phyloP scores from a whole-genome alignment of 306 rosid species.

The Corylus americana region DNA sequence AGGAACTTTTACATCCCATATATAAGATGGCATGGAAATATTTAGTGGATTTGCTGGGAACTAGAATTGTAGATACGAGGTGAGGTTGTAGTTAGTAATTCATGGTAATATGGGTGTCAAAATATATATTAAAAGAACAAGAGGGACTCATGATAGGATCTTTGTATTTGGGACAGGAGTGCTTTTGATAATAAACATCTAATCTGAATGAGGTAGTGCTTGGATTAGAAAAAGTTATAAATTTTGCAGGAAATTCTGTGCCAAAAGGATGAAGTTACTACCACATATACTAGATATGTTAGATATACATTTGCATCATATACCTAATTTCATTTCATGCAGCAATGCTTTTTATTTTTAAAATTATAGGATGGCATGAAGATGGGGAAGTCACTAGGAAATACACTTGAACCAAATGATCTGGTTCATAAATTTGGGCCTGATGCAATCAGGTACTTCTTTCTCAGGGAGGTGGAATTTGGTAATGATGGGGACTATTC shows the following conservation, averaged over 20 bases:
- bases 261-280: not conserved
- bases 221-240: not conserved
- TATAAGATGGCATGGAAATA: not conserved
- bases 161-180: not conserved
- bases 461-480: slow-evolving; percentile 90
- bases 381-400: slow-evolving; percentile 96
- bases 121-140: not conserved
- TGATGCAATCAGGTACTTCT: slow-evolving; percentile 95
- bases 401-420: slow-evolving; percentile 95
- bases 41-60: not conserved
- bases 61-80: not conserved
- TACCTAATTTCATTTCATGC: slow-evolving; percentile 63
- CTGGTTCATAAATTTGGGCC: slow-evolving; percentile 80
- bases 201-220: not conserved
- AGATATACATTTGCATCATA: slow-evolving; percentile 28
- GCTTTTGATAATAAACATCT: not conserved
- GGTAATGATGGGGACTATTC: slow-evolving; percentile 96
- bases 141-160: not conserved
- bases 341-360: slow-evolving; percentile 66
- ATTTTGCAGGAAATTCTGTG: too few relatives aligned
- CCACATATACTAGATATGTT: not conserved
- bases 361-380: slow-evolving; percentile 96
- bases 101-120: not conserved
- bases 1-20: not conserved
- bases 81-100: not conserved